Base-by-base conservation (phyloP, 208 protist species). In the Trypanosoma cruzi region DNA sequence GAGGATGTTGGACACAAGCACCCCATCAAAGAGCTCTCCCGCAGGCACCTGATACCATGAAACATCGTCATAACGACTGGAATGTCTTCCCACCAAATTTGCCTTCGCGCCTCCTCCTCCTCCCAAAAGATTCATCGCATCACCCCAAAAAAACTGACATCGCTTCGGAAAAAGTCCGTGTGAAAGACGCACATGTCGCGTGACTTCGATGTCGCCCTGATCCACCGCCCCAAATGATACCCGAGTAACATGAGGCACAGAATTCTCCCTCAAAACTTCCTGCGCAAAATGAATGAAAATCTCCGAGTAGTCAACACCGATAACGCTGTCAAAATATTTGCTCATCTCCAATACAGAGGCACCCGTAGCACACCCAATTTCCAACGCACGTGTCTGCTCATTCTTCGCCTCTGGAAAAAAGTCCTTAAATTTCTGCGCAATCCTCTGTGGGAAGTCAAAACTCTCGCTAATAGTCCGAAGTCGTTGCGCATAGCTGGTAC, bases 331-430 rank as follows among this genome's bases (percentile, higher is more conserved):
- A 67, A 96, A 96, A 64, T 84, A 79, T 73, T 86, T 88, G 40
- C 82, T 88, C 84, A 96, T 90, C 63, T 93, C 88, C 28, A 96
- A 60, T 55, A 84, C 77, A 18, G 86, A 89, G 36, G 85, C 85
- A 22, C 91, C 91, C 13, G 89, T 90, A 13, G 91, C 91, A 55
- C 91, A 96, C 29, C 91, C 91, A 50, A 94, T 77, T 52, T 96
- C 91, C 20, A 93, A 63, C 4, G 81, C 91, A 26, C 84, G 73
- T 50, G 62, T 72, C 3, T 64, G 54, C 16, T 60, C 26, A 7
- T 11, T 37, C 26, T 36, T 24, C 8, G 49, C 59, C 29, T 63
- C 0, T 26, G 63, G 72, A 20, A 48, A 28, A 66, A 85, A 82
- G 22, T 75, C 64, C 44, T 71, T 57, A 59, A 88, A 92, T 64